Evolutionary conservation across 1,284 basidiomycete species (phyloP), one percentile per base, ranked within the genome.

Genomic region (Tilletia caries): DNA sequence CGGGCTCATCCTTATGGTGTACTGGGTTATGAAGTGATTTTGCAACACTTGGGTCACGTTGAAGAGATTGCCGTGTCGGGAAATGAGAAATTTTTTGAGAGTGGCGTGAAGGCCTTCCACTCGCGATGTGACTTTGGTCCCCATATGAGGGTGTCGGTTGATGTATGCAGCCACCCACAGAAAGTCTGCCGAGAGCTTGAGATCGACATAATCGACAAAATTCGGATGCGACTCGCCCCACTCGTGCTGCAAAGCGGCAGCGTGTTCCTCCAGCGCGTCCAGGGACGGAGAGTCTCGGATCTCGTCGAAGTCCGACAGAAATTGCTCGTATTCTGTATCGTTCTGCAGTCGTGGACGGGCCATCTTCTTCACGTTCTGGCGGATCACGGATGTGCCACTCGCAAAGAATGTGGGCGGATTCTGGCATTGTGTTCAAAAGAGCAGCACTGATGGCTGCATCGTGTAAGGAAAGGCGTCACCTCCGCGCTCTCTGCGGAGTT

Each of bases 141-240:
- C 54, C 27, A 58, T 25, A 58, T 58, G 54, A 33, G 54, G 54
- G 27, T 58, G 54, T 25, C 54, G 54, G 27, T 58, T 6, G 8
- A 58, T 25, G 29, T 5, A 58, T 4, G 25, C 23, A 5, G 23
- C 12, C 8, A 32, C 54, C 54, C 54, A 58, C 12, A 27, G 27
- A 6, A n/a, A n/a, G n/a, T n/a, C n/a, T 58, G 54, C 10, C 8
- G 5, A 25, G 8, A n/a, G 20, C 5, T 58, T 13, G 25, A 58
- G 23, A 58, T 58, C 54, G 29, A 58, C 25, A 23, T 58, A 58
- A 5, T 25, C 54, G 25, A 58, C 54, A 6, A 58, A 32, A 29
- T 15, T 23, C 54, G 54, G 25, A 58, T 58, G 54, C 3, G 27
- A 15, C 6, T 25, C 12, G n/a, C 23, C 29, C 54, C 54, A 58